Evolutionary conservation across 202 grass and related monocot species (phyloP).

Genomic region (Schoenoplectus triqueter): DNA sequence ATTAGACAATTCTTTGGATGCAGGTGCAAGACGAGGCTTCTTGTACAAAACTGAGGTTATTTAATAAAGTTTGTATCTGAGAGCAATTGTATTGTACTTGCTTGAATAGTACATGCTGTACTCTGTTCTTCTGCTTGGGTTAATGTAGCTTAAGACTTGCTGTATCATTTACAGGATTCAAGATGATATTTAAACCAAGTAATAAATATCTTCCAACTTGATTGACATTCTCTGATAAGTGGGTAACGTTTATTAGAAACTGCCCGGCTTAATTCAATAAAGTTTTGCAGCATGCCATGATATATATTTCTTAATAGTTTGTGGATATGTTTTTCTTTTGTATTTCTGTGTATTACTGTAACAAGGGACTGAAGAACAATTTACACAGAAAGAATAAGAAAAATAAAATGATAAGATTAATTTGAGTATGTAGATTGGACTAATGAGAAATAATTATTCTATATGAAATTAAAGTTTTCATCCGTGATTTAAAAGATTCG

Average conservation of each 20-base stretch:
- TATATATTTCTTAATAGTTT: background rate
- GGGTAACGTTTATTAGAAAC: background rate
- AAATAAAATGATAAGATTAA: background rate
- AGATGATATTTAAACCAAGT: background rate
- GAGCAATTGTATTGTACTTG: background rate
- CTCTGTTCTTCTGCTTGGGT: background rate
- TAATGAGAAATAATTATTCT: too few species aligned
- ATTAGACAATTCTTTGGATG: constrained; percentile 6
- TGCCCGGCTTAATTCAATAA: background rate
- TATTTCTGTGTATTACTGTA: background rate
- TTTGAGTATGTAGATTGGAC: background rate
- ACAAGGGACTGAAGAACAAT: background rate
- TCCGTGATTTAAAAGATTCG: too few species aligned
- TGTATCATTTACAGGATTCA: background rate
- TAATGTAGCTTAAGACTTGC: background rate
- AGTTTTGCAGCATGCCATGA: background rate
- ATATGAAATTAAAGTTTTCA: too few species aligned
- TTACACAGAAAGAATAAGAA: background rate
- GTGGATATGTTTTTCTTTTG: background rate
- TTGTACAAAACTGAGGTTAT: background rate
- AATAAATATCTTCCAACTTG: background rate
- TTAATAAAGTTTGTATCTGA: background rate
- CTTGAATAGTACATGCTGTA: background rate
- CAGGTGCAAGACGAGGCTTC: constrained; percentile 16
- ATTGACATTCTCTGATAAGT: background rate